Conservation (phyloP, 306 rosid genomes). For the Cucumis melo region DNA sequence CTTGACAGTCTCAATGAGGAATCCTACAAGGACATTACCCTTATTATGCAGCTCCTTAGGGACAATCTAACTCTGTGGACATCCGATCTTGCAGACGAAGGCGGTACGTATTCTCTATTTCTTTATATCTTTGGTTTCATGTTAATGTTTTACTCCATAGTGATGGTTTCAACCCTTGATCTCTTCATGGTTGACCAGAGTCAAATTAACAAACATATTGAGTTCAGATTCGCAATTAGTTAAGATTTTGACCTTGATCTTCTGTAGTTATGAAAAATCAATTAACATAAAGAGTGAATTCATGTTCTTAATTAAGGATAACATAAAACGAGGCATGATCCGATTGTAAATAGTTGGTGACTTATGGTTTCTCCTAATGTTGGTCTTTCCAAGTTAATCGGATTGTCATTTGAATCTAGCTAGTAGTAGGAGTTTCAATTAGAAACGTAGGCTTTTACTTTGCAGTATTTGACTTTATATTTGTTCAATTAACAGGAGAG, state of each 20-base stretch:
- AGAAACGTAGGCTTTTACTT: not conserved
- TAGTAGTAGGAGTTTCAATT: not conserved
- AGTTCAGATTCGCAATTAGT: not conserved
- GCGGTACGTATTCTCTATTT: constrained; percentile 18
- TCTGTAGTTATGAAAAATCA: not conserved
- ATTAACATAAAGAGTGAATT: not conserved
- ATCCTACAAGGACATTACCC: constrained; percentile 55
- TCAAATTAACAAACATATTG: not conserved
- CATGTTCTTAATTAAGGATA: not conserved
- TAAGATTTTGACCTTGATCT: not conserved
- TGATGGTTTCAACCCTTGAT: not conserved
- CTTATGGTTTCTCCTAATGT: not conserved
- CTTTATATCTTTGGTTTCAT: not conserved
- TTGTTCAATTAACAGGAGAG: constrained; percentile 14
- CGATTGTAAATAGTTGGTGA: not conserved
- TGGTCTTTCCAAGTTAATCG: not conserved
- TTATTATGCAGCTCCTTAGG: constrained; percentile 64
- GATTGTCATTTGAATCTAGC: not conserved
- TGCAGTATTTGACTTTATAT: not conserved
- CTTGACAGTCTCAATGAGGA: constrained; percentile 37
- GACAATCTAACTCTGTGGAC: constrained; percentile 69
- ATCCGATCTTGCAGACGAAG: constrained; percentile 46
- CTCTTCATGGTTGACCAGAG: not conserved
- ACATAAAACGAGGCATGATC: not conserved
- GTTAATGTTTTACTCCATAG: not conserved